A percentile compares a stretch with the other conserved stretches of the same genome.
Conservation (phyloP, 164 flowering plant species). For the Paratinospora sagittata region DNA sequence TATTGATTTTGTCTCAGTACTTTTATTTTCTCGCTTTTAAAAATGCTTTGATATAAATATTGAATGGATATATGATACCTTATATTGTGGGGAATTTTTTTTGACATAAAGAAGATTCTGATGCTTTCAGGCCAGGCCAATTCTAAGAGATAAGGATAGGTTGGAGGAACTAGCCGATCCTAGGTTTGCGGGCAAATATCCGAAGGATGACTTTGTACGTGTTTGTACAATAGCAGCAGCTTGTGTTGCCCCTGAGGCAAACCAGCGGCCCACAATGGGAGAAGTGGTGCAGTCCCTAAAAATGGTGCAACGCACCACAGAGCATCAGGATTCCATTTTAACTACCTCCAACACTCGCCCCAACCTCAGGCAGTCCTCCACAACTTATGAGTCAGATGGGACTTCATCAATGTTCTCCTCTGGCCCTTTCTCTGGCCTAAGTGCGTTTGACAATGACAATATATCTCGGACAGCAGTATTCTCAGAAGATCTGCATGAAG, state of each 20-base stretch:
- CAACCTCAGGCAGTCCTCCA: slow-evolving; percentile 74
- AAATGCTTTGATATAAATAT: too few species aligned
- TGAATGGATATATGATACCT: not conserved
- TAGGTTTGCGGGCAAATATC: slow-evolving; percentile 65
- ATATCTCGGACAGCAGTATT: slow-evolving; percentile 64
- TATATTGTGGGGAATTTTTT: not conserved
- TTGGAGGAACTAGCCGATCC: slow-evolving; percentile 91
- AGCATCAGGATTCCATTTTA: slow-evolving; percentile 59
- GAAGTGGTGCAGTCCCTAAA: slow-evolving; percentile 98
- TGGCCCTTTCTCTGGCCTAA: slow-evolving; percentile 87
- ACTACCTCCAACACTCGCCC: slow-evolving; percentile 43
- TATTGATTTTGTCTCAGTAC: too few species aligned
- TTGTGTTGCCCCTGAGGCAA: slow-evolving; percentile 95
- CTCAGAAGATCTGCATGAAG: slow-evolving; percentile 99
- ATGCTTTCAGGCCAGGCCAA: slow-evolving; percentile 79
- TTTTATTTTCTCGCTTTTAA: too few species aligned
- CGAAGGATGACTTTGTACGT: slow-evolving; percentile 80
- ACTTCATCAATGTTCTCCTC: slow-evolving; percentile 94
- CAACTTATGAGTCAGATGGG: slow-evolving; percentile 88
- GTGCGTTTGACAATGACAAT: slow-evolving; percentile 61
- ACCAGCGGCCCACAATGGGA: slow-evolving; percentile 95
- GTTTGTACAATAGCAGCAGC: slow-evolving; percentile 98
- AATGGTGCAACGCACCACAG: slow-evolving; percentile 83
- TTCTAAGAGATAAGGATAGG: slow-evolving; percentile 79
- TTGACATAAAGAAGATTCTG: not conserved